Base-by-base conservation (phyloP, 169 alveolate species). In the Plasmodium ovale region DNA sequence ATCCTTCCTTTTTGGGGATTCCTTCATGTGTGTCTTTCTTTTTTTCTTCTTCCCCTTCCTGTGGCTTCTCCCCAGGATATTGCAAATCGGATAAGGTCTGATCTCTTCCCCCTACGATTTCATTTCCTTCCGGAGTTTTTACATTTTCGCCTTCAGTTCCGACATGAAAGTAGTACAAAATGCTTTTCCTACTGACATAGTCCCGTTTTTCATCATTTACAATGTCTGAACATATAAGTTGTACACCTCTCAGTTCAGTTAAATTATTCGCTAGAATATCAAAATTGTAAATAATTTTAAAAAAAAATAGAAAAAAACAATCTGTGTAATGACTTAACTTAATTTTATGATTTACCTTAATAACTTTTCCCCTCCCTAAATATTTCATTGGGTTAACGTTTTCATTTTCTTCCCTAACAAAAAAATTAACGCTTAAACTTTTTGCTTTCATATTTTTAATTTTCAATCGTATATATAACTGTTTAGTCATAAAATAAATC, bases 401-500 rank as follows among this genome's bases (percentile, higher is more conserved):
- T 64, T 79, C 89, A 31, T 64, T 47, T 79, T 53, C 54, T n/a
- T 62, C 89, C 35, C n/a, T 79, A 12, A 79, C 7, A 64, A 64
- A 79, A 39, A 64, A 79, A 65, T 62, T 16, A 6, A 79, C 79
- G 27, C 49, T 21, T 62, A 79, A 21, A 79, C 23, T 3, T 35
- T 79, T 79, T 7, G 89, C 79, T 49, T 79, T 79, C 49, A 49
- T 35, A 19, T 64, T 79, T 49, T 64, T 79, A 47, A 79, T 79
- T 64, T 67, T 62, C 64, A 79, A 49, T 9, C 89, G 68, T 49
- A 79, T 35, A 79, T 79, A 79, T 19, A 79, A 64, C 31, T 79
- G 89, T 37, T 79, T 79, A 0, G 89, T 64, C 89, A 79, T 79
- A 37, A 64, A 79, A 79, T 79, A 79, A 27, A 79, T 79, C 14